Evolutionary conservation across 192 early-diverging fungal genomes (phyloP).

Genomic region (Geranomyces variabilis): DNA sequence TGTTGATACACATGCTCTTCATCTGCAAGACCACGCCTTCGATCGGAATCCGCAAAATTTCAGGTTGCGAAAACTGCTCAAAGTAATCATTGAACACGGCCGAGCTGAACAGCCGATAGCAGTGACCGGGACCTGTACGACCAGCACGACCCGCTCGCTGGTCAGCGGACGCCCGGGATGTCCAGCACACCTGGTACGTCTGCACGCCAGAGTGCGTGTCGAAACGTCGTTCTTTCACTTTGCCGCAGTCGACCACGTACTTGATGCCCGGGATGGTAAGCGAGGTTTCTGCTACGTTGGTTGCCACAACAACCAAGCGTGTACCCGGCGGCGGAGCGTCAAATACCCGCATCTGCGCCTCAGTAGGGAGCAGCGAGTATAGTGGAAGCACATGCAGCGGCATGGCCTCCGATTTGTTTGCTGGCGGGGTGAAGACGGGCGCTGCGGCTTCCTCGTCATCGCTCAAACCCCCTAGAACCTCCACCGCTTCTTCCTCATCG

Average conservation of each 20-base stretch:
- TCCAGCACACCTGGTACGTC: constrained; percentile 89
- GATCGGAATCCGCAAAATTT: constrained; percentile 93
- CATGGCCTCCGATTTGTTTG: background rate
- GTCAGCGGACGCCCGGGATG: constrained; percentile 89
- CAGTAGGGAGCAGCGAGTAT: constrained; percentile 93
- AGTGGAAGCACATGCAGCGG: constrained; percentile 95
- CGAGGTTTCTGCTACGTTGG: constrained; percentile 98
- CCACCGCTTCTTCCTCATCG: constrained; percentile 70
- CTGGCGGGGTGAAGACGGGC: background rate
- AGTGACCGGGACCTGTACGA: constrained; percentile 93
- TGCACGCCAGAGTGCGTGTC: constrained; percentile 86
- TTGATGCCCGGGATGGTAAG: constrained; percentile 94
- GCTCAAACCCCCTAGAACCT: constrained; percentile 48
- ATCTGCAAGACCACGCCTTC: constrained; percentile 96
- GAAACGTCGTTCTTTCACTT: constrained; percentile 85
- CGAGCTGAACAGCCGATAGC: constrained; percentile 92
- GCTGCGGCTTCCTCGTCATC: constrained; percentile 60
- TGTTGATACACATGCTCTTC: constrained; percentile 97
- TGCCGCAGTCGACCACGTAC: constrained; percentile 95
- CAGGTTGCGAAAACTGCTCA: constrained; percentile 79
- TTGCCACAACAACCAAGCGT: constrained; percentile 92
- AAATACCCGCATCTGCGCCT: constrained; percentile 91
- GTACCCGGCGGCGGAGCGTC: constrained; percentile 82
- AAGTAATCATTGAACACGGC: constrained; percentile 94
- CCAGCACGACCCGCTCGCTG: constrained; percentile 98